Percentiles rank a stretch among this genome's conserved stretches.
Evolutionary conservation across 176 grass and related monocot species (phyloP).

Genomic region (Musa beccarii): DNA sequence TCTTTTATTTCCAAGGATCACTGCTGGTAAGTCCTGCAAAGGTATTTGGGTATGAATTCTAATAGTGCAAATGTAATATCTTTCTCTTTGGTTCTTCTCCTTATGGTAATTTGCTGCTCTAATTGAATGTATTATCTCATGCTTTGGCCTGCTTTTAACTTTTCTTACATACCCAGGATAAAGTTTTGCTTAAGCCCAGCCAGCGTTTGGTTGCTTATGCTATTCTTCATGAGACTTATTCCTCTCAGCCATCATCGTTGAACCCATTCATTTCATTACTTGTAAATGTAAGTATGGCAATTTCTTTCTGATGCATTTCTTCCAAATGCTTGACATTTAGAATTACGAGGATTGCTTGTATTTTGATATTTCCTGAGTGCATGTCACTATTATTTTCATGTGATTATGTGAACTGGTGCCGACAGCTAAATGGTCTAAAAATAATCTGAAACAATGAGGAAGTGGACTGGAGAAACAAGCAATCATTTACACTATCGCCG

Average conservation of each 20-base stretch:
- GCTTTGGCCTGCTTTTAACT: neutral
- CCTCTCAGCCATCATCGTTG: constrained; percentile 36
- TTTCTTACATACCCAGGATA: constrained; percentile 49
- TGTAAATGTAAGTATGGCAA: constrained; percentile 55
- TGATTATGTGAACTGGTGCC: too few relatives aligned
- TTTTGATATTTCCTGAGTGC: neutral
- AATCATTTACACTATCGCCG: too few relatives aligned
- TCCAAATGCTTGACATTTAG: neutral
- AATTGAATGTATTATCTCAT: neutral
- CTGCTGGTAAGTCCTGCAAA: neutral
- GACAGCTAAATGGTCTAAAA: too few relatives aligned
- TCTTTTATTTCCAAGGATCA: neutral
- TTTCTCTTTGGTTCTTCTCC: constrained; percentile 12
- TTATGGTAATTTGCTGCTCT: constrained; percentile 2
- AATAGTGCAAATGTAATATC: neutral
- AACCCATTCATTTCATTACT: constrained; percentile 75
- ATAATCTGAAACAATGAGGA: too few relatives aligned
- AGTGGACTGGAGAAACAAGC: too few relatives aligned
- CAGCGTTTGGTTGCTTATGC: constrained; percentile 82
- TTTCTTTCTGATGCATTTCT: neutral
- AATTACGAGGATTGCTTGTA: neutral
- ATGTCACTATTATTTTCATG: too few relatives aligned
- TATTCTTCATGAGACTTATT: constrained; percentile 69
- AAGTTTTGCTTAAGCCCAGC: constrained; percentile 56
- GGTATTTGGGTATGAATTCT: neutral